Evolutionary conservation across 805 yeast genomes (phyloP).

Genomic region (Cyberlindnera bimundalis): DNA sequence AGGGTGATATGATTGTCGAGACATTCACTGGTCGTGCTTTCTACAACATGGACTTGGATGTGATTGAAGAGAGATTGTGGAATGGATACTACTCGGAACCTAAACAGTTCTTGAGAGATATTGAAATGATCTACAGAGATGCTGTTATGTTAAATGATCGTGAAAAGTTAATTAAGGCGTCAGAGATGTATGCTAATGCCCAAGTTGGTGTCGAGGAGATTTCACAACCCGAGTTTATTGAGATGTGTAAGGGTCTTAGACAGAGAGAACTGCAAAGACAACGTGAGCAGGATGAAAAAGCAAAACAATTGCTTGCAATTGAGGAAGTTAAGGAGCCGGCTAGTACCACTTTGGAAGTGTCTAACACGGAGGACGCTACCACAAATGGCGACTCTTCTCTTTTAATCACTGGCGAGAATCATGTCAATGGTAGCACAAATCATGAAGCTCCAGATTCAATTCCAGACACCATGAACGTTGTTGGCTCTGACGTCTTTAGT

Average conservation of each 20-base stretch:
- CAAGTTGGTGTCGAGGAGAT: conserved; percentile 94
- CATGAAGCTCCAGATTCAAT: background rate
- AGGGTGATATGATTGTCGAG: conserved; percentile 79
- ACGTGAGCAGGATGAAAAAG: conserved; percentile 10
- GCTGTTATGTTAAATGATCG: conserved; percentile 73
- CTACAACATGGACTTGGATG: conserved; percentile 89
- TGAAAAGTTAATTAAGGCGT: conserved; percentile 75
- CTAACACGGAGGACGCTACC: too few relatives aligned
- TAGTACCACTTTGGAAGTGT: background rate
- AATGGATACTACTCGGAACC: conserved; percentile 95
- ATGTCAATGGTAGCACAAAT: background rate
- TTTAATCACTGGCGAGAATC: background rate
- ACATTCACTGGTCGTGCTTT: conserved; percentile 66
- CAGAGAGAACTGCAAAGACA: conserved; percentile 58
- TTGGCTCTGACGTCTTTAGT: background rate
- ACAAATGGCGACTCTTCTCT: background rate
- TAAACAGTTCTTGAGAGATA: conserved; percentile 79
- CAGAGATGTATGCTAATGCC: conserved; percentile 95
- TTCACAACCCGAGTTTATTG: conserved; percentile 63
- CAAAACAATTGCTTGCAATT: background rate
- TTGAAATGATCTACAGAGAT: conserved; percentile 80
- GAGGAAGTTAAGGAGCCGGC: background rate
- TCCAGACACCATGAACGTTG: too few relatives aligned
- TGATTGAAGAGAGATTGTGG: conserved; percentile 93
- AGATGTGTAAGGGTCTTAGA: conserved; percentile 72